Base-by-base conservation (phyloP, 1,284 basidiomycete species). In the Ganoderma meredithae region DNA sequence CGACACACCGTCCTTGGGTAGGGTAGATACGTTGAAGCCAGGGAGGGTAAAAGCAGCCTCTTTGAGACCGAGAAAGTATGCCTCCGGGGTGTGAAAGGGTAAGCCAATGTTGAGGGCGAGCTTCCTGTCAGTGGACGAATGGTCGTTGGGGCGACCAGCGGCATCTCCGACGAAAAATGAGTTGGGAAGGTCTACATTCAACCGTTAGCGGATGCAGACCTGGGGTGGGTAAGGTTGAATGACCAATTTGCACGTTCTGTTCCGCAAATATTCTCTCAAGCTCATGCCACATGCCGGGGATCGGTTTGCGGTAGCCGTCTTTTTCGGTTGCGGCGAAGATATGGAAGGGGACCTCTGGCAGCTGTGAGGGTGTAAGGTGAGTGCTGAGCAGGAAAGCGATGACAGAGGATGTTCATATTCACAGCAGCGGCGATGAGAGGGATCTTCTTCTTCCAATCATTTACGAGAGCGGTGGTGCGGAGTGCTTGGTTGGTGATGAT, bases 161-260 rank as follows among this genome's bases (percentile, higher is more conserved):
- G 95, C 96, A 75, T 98, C 96, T 6, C 96, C 96, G 2, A 98
- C 91, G 75, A 92, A 97, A 73, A 94, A 92, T 0, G 93, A 92
- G 0, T 81, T 65, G 0, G 77, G 69, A 72, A 88, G 85, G 78
- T 97, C 95, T 95, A 72, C 1, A 19, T n/a, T 27, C 27, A 39
- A 36, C 17, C 53, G 59, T 66, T 33, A 64, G 25, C 43, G 22
- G 31, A 31, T 33, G 9, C 19, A 39, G 8, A 4, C 53, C 43
- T 67, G 33, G 56, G 10, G 43, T 4, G 3, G 3, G 31, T 9
- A 52, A 22, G 12, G 49, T 19, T 41, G 9, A 78, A 83, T 41
- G 61, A 94, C 95, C 92, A 72, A 97, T 92, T 25, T 83, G 78
- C 15, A 92, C 80, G 2, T 86, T 85, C 52, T 89, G 83, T 61